Evolutionary conservation across 345 rosid genomes (phyloP).

Genomic region (Gossypium longicalyx): DNA sequence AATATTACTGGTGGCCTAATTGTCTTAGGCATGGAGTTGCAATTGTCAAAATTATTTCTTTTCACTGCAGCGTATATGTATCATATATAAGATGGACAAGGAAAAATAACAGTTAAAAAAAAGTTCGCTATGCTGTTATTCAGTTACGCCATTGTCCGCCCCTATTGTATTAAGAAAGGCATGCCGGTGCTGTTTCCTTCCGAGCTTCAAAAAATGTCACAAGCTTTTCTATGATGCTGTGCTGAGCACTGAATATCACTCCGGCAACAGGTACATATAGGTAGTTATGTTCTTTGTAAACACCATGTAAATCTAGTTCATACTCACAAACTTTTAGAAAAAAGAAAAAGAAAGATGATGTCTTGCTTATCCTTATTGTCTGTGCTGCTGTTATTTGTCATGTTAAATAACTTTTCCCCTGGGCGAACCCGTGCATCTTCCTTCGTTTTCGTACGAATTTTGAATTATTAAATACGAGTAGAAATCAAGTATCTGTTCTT

Average conservation of each 20-base stretch:
- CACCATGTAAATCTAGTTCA: not conserved
- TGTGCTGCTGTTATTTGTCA: too few species aligned
- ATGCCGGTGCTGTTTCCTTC: not conserved
- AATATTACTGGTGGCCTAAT: conserved; percentile 25
- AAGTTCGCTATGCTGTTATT: not conserved
- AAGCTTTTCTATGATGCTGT: not conserved
- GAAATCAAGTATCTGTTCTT: too few species aligned
- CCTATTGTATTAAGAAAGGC: not conserved
- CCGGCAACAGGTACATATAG: not conserved
- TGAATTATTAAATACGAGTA: too few species aligned
- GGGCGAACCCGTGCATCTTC: too few species aligned
- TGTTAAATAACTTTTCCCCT: too few species aligned
- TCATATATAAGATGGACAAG: not conserved
- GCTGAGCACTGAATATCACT: not conserved
- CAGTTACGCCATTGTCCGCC: not conserved
- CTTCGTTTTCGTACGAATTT: too few species aligned
- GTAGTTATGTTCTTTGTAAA: not conserved
- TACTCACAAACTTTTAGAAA: not conserved
- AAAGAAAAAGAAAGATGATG: not conserved
- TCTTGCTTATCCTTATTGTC: too few species aligned
- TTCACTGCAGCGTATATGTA: not conserved
- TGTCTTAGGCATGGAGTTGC: not conserved
- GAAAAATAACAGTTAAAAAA: not conserved
- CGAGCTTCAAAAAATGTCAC: not conserved
- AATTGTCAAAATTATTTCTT: not conserved